phyloP scores from a whole-genome alignment of 345 rosid genomes.

The Hibiscus tridactylites region DNA sequence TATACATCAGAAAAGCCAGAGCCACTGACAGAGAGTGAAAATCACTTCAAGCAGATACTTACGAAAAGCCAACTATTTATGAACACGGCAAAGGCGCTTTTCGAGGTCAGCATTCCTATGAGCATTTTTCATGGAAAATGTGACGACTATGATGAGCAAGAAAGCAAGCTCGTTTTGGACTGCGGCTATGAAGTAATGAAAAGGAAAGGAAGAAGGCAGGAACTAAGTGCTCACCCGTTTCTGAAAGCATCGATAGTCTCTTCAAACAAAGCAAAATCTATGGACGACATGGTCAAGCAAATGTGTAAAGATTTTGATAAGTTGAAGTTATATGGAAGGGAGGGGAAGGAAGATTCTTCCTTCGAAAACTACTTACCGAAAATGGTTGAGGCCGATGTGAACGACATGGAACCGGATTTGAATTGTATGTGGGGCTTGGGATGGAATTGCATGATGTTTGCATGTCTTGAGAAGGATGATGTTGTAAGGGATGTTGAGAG shows the following conservation, averaged over 20 bases:
- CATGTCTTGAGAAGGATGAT: conserved; percentile 65
- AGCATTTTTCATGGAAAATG: conserved; percentile 9
- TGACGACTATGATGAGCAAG: conserved; percentile 23
- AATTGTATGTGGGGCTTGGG: conserved; percentile 87
- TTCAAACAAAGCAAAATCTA: conserved; percentile 27
- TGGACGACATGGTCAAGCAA: conserved; percentile 59
- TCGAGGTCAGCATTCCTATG: conserved; percentile 18
- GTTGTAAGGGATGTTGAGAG: conserved; percentile 66
- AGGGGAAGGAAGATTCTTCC: conserved; percentile 24
- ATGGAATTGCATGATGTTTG: conserved; percentile 43
- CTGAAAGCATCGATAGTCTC: conserved; percentile 26
- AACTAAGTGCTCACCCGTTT: conserved; percentile 59
- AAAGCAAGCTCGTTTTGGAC: conserved; percentile 53
- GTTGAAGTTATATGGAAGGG: conserved; percentile 44
- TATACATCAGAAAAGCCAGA: conserved; percentile 19
- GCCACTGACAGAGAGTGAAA: conserved; percentile 50
- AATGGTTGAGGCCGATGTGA: conserved; percentile 56
- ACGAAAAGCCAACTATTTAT: conserved; percentile 28
- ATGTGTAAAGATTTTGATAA: conserved; percentile 45
- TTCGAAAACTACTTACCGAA: conserved; percentile 54
- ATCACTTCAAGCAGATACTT: conserved; percentile 31
- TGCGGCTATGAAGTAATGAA: conserved; percentile 77
- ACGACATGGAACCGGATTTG: conserved; percentile 41
- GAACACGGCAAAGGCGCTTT: conserved; percentile 65
- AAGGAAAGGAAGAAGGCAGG: conserved; percentile 66